These are phyloP conservation scores for Sphaerosporella brunnea DNA, from an alignment of 495 filamentous ascomycete species.

Conservation along the genomic window DNA sequence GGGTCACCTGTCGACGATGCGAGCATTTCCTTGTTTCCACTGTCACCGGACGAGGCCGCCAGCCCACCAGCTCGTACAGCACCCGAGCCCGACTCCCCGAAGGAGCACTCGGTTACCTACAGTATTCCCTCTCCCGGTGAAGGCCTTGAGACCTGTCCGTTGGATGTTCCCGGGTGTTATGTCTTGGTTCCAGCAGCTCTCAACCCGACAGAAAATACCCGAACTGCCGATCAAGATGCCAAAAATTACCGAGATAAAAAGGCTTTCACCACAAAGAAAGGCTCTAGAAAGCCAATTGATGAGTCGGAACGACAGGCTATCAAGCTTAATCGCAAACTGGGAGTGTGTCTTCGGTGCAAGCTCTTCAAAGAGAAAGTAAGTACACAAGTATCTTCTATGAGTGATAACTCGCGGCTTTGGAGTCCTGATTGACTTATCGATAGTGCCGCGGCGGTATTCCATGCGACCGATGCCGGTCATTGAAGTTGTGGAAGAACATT, in stretches of 20 bases:
- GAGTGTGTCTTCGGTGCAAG: constrained; percentile 25
- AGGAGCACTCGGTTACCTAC: no score
- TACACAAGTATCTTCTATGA: no score
- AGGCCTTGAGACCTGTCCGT: not conserved
- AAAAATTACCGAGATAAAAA: not conserved
- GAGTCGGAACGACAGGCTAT: constrained; percentile 23
- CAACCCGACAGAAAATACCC: constrained; percentile 3
- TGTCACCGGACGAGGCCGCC: no score
- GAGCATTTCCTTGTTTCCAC: no score
- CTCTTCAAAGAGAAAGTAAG: constrained; percentile 26
- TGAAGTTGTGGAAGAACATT: constrained; percentile 24
- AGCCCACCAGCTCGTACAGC: no score
- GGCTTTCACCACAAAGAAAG: not conserved
- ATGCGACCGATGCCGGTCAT: constrained; percentile 21
- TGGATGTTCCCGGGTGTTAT: constrained; percentile 16
- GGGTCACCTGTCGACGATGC: no score
- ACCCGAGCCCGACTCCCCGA: no score
- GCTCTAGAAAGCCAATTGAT: constrained; percentile 11
- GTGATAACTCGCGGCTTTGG: no score
- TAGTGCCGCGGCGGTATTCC: constrained; percentile 24
- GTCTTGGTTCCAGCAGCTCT: constrained; percentile 17
- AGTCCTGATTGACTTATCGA: no score
- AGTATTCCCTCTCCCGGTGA: no score
- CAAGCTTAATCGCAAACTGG: constrained; percentile 22
- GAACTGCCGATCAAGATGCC: not conserved